phyloP scores from a whole-genome alignment of 75 land plant species.

The Cupressus sempervirens region DNA sequence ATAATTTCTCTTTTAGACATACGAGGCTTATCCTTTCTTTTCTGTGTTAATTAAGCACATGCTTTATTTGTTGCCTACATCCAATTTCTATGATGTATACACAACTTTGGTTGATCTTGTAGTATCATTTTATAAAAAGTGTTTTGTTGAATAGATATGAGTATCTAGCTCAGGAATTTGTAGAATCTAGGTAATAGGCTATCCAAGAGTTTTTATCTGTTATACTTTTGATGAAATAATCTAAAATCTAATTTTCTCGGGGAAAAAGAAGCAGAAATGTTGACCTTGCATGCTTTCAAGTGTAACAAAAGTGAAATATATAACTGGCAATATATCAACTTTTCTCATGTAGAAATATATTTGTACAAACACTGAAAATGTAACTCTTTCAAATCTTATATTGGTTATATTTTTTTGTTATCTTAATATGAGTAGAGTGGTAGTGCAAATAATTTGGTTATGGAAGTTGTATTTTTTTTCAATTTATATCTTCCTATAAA shows the following conservation, averaged over 20 bases:
- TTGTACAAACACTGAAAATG: neutral
- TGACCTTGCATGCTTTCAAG: neutral
- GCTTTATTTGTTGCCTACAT: neutral
- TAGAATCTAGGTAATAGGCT: neutral
- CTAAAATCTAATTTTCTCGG: neutral
- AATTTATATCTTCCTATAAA: neutral
- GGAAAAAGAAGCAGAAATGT: neutral
- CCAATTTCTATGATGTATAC: neutral
- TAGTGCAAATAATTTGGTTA: neutral
- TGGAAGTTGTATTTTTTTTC: neutral
- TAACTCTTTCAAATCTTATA: neutral
- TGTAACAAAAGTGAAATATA: neutral
- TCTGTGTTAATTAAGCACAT: neutral
- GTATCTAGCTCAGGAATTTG: neutral
- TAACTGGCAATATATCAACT: neutral
- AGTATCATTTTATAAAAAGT: neutral
- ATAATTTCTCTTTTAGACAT: neutral
- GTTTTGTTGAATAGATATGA: neutral
- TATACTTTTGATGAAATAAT: neutral
- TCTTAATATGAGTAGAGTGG: neutral
- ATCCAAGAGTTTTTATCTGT: neutral
- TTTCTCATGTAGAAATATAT: slow-evolving; percentile 2
- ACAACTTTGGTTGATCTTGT: neutral
- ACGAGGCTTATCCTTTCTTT: neutral
- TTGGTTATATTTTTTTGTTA: neutral